Percentiles rank a stretch among this genome's conserved stretches.
Conservation (phyloP, 2,329 filamentous ascomycete species). For the Nemania sp. region DNA sequence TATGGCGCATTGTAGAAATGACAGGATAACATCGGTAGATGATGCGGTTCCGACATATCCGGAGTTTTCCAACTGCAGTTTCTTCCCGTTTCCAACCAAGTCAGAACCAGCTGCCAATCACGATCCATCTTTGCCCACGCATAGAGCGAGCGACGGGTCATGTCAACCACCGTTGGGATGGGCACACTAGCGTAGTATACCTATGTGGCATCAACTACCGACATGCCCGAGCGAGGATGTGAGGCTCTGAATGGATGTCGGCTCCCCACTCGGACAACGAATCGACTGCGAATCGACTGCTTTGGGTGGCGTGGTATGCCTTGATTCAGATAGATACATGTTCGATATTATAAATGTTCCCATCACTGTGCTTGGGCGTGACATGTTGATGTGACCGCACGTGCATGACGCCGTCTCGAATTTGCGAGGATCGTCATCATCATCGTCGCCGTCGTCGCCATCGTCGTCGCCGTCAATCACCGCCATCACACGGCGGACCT, state of each 20-base stretch:
- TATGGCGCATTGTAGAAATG: too few relatives aligned
- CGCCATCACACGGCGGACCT: too few relatives aligned
- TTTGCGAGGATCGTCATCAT: neutral
- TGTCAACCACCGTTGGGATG: neutral
- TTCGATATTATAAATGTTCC: neutral
- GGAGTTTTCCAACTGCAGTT: neutral
- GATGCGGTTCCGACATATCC: neutral
- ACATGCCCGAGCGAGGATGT: conserved; percentile 14
- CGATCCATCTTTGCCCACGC: conserved; percentile 1
- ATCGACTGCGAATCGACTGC: neutral
- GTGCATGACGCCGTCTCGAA: conserved; percentile 4
- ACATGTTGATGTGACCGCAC: conserved; percentile 1
- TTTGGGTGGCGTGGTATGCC: too few relatives aligned
- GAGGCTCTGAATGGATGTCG: conserved; percentile 23
- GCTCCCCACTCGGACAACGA: conserved; percentile 13
- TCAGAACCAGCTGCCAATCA: conserved; percentile 5
- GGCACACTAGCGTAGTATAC: too few relatives aligned
- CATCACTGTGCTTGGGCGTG: neutral
- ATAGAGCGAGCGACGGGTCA: conserved; percentile 18
- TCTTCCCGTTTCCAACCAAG: neutral
- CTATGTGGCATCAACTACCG: conserved; percentile 19
- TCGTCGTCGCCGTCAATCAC: too few relatives aligned
- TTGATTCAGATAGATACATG: too few relatives aligned
- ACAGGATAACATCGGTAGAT: neutral
- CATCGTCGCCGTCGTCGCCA: neutral